Base-by-base conservation (phyloP, 1,139 yeast species). In the Yamadazyma songkhlaensis region DNA sequence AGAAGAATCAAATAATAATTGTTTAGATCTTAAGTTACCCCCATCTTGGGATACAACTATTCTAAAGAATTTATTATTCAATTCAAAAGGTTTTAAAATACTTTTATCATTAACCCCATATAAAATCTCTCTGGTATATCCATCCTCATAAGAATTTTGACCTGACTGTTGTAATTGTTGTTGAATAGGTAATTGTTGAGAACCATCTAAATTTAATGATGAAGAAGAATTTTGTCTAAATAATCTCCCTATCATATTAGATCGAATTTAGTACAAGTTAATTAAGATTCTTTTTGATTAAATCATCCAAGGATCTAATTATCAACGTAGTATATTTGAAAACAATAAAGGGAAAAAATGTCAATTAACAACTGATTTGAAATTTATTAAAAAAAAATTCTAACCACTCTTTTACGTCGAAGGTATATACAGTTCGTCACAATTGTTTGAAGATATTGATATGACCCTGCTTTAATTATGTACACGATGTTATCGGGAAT, bases 41-140 rank as follows among this genome's bases (percentile, higher is more conserved):
- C 76, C 79, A 49, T 77, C 82, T 50, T 77, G 81, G 8, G 77
- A 57, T 31, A 77, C 59, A 3, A 77, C 51, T 24, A 76, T 51
- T 27, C 82, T 55, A 50, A 72, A 74, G 11, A 58, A 55, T 35
- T 62, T 59, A 17, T 53, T 47, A 39, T 65, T 65, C 26, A 72
- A 49, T 24, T 59, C 62, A 45, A 41, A 54, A 0, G 69, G 66
- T 40, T 53, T 50, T 23, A 64, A 43, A 29, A 54, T 59, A 35
- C 52, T 44, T 14, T 59, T 51, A 36, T 63, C 62, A 31, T 60
- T 55, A n/a, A 68, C 60, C 3, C 75, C 77, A 41, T 70, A 71
- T 11, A 71, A 51, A 24, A 65, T 64, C 36, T 67, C 72, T 30
- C 76, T 46, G 1, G 74, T 65, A 47, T 67, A 67, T 7, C 66